These are phyloP conservation scores for Pythium myriotylum DNA, from an alignment of 352 stramenopile species.

Conservation along the genomic window DNA sequence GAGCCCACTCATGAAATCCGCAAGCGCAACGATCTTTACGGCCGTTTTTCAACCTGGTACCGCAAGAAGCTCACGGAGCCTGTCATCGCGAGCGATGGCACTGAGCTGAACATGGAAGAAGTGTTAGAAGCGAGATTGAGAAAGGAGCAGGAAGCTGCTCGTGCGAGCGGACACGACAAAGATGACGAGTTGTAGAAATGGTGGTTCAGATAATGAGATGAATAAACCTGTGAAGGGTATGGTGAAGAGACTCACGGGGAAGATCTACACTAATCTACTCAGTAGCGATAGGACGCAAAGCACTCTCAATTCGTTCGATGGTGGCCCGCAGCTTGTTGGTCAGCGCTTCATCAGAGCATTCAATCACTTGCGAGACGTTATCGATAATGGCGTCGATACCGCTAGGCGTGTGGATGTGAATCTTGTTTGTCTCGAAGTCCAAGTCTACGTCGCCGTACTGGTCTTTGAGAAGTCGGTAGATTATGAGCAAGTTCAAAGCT, in stretches of 20 bases:
- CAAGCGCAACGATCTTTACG: conserved; percentile 78
- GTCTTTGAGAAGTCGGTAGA: conserved; percentile 85
- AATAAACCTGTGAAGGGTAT: conserved; percentile 9
- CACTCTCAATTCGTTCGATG: conserved; percentile 64
- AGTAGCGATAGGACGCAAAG: conserved; percentile 65
- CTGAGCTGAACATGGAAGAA: conserved; percentile 86
- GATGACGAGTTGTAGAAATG: conserved; percentile 9
- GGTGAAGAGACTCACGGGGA: too few relatives aligned
- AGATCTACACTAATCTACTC: conserved; percentile 23
- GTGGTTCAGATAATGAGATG: background rate
- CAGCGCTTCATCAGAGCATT: conserved; percentile 73
- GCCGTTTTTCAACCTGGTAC: conserved; percentile 81
- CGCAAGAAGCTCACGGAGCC: conserved; percentile 74
- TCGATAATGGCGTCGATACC: conserved; percentile 68
- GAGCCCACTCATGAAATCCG: conserved; percentile 70
- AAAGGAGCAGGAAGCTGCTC: conserved; percentile 34
- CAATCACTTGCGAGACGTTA: conserved; percentile 59
- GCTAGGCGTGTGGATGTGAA: conserved; percentile 82
- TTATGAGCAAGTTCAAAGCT: conserved; percentile 79
- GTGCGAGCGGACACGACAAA: conserved; percentile 20
- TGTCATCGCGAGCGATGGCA: conserved; percentile 76
- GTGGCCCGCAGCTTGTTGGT: conserved; percentile 72
- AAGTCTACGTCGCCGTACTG: conserved; percentile 86
- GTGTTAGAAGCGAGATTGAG: conserved; percentile 61
- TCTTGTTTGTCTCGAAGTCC: conserved; percentile 89